Base-by-base conservation (phyloP, 2,329 filamentous ascomycete species). In the Chalaropsis ovoidea region DNA sequence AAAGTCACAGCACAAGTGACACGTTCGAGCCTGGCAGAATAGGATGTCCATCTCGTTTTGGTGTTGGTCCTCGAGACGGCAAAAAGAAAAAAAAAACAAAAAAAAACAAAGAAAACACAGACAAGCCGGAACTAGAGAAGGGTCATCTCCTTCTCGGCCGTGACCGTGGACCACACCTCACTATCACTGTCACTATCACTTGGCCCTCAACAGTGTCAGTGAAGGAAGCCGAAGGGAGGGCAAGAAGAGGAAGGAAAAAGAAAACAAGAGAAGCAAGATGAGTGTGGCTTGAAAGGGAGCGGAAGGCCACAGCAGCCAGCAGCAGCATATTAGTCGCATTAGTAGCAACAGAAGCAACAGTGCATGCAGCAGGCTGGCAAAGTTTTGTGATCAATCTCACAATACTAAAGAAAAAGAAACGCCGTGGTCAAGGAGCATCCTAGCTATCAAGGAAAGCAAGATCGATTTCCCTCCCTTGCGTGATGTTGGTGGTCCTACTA, bases 381-480 rank as follows among this genome's bases (percentile, higher is more conserved):
- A 10, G 4, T 39, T 39, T 39, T 58, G 54, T 35, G 27, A 39
- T 35, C 27, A 58, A 35, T 58, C 13, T 13, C 13, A 39, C 17
- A 58, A 19, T 17, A 31, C 13, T 3, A 47, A n/a, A 58, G n/a
- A 58, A n/a, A 58, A 6, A 52, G 4, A 15, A 24, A 24, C 11
- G 22, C 47, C 11, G 10, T 13, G 8, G 47, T 10, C 54, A 58
- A 35, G 54, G 54, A 39, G 27, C 54, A 58, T 17, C 54, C 54
- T n/a, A 39, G 24, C 54, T 39, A 17, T 8, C 54, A 10, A 58
- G 27, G 15, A 31, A 58, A 58, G 5, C 54, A 58, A 58, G 27
- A 58, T 58, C 54, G 54, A 58, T 58, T 58, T 58, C 27, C 27
- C 27, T 58, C 54, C 27, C 17, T 58, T 58, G 27, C n/a, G n/a